Base-by-base conservation (phyloP, 345 rosid genomes). In the Streptanthus diversifolius region DNA sequence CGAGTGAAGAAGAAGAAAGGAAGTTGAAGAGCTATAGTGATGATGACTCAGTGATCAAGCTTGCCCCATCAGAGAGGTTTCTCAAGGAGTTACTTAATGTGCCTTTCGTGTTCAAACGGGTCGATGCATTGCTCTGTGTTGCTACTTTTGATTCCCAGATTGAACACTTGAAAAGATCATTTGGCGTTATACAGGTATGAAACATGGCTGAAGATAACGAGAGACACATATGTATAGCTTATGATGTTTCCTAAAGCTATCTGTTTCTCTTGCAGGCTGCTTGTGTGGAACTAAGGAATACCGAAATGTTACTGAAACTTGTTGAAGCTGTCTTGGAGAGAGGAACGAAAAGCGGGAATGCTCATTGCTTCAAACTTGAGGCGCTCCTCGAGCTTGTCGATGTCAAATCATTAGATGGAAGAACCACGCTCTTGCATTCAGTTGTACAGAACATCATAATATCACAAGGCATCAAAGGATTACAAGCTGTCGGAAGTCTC, bases 1-100 rank as follows among this genome's bases (percentile, higher is more conserved):
- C 90, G 11, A 86, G 90, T 7, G 81, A 87, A 74, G 99, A 95
- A 77, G 97, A 95, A 82, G 98, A 90, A 74, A 79, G 27, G 10
- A 95, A 83, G 71, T 78, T 95, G 78, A 87, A 68, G 68, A 93
- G 88, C 47, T 87, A 77, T 81, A 82, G 83, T 24, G 90, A 87
- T 27, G 90, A 87, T 48, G 97, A 87, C 78, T 86, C 92, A 4
- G 83, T 88, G 7, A 47, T 62, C 74, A 91, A 77, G 44, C 73
- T 77, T 47, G 6, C 57, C 8, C 73, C 73, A 33, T 66, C 80
- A 57, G 80, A 77, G 64, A 71, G 27, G 44, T 77, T 77, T 71
- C 77, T 77, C 21, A 77, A 43, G 68, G 80, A 66, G 10, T 52
- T 77, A 44, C 73, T 77, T 33, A 13, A 59, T 22, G 76, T 77